Evolutionary conservation across 140 eudicot genomes (phyloP), one percentile per base, ranked within the genome.

Genomic region (Ambrosia hybrid): DNA sequence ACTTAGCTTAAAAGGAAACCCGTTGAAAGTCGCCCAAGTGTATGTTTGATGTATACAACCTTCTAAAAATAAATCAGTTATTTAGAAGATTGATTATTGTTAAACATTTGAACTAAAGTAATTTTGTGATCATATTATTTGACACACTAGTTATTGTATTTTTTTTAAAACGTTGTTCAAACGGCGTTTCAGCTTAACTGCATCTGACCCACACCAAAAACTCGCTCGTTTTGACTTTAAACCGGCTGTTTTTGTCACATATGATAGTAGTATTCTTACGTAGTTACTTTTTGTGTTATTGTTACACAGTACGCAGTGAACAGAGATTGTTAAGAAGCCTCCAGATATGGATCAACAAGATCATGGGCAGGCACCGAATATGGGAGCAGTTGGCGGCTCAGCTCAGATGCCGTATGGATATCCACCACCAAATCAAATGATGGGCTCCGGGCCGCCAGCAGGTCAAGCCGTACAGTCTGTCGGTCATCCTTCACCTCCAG

Each of bases 401-500:
- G 64, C 64, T 51, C 78, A 73, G 62, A 73, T 73, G 78, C 65
- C 65, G 64, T 73, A 73, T 51, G 72, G 16, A 53, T 73, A 73
- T 52, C 78, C 78, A 73, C 78, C 78, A 73, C 78, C 53, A 36
- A 73, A 73, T 14, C 78, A 65, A 52, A 73, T 63, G 56, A 71
- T 71, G 66, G 74, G 74, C 7, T 15, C 74, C 5, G 74, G 65
- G 7, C 56, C 75, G 4, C 6, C 57, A 71, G 43, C 41, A 41
- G 60, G 39, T 37, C 78, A 73, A 56, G 16, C 64, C 9, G 30
- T 62, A 16, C 78, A 73, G 41, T 51, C 78, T 2, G 39, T 64
- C 10, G 78, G 78, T 51, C 79, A 65, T 55, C 66, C 73, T 79
- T 90, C 76, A 17, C 79, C 92, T 37, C 87, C 89, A 7, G 86